Percentiles rank a stretch among this genome's conserved stretches.
Evolutionary conservation across 2,329 filamentous ascomycete genomes (phyloP).

Genomic region (Colletotrichum costaricense): DNA sequence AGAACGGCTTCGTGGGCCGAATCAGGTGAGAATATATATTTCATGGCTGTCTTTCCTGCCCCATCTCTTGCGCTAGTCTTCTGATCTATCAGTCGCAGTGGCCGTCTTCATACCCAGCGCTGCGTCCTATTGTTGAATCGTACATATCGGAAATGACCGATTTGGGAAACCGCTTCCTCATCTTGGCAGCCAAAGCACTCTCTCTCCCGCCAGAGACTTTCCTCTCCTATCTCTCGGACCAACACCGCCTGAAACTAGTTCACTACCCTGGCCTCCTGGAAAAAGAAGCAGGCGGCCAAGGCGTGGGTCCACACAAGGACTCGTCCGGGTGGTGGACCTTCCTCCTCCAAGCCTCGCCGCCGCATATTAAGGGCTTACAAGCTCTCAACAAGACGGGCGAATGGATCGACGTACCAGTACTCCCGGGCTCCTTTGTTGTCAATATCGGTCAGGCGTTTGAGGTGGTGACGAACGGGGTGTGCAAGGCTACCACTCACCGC

Average conservation of each 20-base stretch:
- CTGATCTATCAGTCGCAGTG: constrained; percentile 46
- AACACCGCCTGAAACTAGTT: constrained; percentile 70
- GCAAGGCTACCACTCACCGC: constrained; percentile 63
- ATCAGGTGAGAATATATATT: constrained; percentile 49
- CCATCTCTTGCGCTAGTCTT: not conserved
- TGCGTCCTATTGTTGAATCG: constrained; percentile 51
- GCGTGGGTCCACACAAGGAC: constrained; percentile 72
- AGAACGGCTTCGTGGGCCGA: constrained; percentile 59
- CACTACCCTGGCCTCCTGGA: constrained; percentile 56
- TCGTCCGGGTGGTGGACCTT: constrained; percentile 75
- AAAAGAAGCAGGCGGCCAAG: constrained; percentile 50
- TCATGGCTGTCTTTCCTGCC: not conserved
- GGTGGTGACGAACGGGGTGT: constrained; percentile 64
- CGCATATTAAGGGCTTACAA: constrained; percentile 60
- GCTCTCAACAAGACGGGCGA: constrained; percentile 58
- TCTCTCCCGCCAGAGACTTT: constrained; percentile 60
- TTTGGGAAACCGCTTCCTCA: constrained; percentile 64
- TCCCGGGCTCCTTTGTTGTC: constrained; percentile 64
- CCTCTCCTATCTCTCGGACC: constrained; percentile 63
- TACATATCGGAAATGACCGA: constrained; percentile 64
- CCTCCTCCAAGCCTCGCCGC: constrained; percentile 68
- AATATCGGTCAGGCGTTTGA: constrained; percentile 70
- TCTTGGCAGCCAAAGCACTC: constrained; percentile 67
- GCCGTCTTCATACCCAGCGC: constrained; percentile 48
- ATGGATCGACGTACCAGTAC: constrained; percentile 62